Percentiles rank a stretch among this genome's conserved stretches.
phyloP scores from a whole-genome alignment of 2,329 filamentous ascomycete genomes.

The Colletotrichum echinochloae region DNA sequence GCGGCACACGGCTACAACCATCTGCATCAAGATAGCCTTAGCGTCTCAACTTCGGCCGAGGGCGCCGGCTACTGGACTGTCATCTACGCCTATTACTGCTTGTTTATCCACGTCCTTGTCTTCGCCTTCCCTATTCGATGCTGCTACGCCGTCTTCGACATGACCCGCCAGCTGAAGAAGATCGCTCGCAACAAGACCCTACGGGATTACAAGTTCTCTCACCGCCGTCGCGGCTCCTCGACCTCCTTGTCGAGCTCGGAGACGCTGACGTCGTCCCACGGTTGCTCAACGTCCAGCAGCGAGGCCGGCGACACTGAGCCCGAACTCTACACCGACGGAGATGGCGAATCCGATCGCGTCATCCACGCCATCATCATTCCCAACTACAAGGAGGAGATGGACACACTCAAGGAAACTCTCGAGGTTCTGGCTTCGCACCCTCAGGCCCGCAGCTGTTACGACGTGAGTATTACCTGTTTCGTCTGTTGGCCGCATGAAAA shows the following conservation, averaged over 20 bases:
- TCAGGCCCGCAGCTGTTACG: slow-evolving; percentile 72
- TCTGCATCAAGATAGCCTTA: slow-evolving; percentile 55
- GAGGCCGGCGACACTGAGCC: slow-evolving; percentile 64
- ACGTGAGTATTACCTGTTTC: slow-evolving; percentile 64
- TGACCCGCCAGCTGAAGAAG: slow-evolving; percentile 64
- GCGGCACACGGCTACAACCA: slow-evolving; percentile 59
- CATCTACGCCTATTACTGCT: slow-evolving; percentile 72
- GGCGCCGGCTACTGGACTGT: slow-evolving; percentile 64
- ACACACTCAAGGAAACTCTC: slow-evolving; percentile 75
- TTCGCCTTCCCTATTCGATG: slow-evolving; percentile 72
- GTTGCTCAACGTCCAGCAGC: slow-evolving; percentile 61
- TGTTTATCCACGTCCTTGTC: slow-evolving; percentile 74
- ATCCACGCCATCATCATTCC: slow-evolving; percentile 77
- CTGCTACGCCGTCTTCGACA: slow-evolving; percentile 70
- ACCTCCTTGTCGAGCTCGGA: slow-evolving; percentile 68
- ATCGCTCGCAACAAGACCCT: slow-evolving; percentile 59
- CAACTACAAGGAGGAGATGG: slow-evolving; percentile 80
- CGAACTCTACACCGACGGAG: slow-evolving; percentile 59
- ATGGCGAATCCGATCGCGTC: slow-evolving; percentile 58
- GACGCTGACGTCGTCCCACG: slow-evolving; percentile 62
- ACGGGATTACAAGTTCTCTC: slow-evolving; percentile 59
- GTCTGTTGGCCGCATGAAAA: background rate
- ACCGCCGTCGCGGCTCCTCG: slow-evolving; percentile 64
- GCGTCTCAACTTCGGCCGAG: slow-evolving; percentile 47
- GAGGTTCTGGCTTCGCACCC: slow-evolving; percentile 76